A percentile compares a stretch with the other conserved stretches of the same genome.
phyloP scores from a whole-genome alignment of 495 filamentous ascomycete genomes.

The Aspergillus hancockii region DNA sequence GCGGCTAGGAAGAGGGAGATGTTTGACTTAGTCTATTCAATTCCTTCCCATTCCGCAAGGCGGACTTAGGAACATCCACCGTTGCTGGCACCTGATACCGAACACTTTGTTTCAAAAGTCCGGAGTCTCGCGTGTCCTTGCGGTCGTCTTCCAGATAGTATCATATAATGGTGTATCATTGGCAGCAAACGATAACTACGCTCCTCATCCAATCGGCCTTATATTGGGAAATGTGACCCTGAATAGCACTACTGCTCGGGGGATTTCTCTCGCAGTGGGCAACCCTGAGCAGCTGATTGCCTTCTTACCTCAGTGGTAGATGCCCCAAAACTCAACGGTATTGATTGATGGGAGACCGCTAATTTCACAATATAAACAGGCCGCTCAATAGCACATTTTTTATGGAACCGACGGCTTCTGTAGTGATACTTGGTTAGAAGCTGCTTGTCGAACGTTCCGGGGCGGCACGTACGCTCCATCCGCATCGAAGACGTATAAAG shows the following conservation, averaged over 20 bases:
- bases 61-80: too few species aligned
- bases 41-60: too few species aligned
- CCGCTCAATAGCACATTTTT: constrained; percentile 7
- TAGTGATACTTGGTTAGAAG: neutral
- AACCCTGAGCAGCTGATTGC: constrained; percentile 2
- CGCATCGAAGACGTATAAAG: neutral
- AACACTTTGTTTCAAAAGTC: too few species aligned
- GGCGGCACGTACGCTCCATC: constrained; percentile 7
- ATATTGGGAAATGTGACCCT: constrained; percentile 1
- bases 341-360: neutral
- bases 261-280: constrained; percentile 6
- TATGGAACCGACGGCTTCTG: constrained; percentile 7
- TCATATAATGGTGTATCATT: neutral
- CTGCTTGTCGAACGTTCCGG: constrained; percentile 5
- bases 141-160: neutral
- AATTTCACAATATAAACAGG: constrained; percentile 3
- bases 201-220: constrained; percentile 1
- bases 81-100: too few species aligned
- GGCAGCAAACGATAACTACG: neutral
- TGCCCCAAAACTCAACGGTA: neutral
- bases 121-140: neutral
- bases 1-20: too few species aligned
- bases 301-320: constrained; percentile 10
- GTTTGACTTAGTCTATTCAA: too few species aligned
- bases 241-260: neutral